Conservation (phyloP, 2,329 filamentous ascomycete genomes). For the Trichophyton verrucosum region DNA sequence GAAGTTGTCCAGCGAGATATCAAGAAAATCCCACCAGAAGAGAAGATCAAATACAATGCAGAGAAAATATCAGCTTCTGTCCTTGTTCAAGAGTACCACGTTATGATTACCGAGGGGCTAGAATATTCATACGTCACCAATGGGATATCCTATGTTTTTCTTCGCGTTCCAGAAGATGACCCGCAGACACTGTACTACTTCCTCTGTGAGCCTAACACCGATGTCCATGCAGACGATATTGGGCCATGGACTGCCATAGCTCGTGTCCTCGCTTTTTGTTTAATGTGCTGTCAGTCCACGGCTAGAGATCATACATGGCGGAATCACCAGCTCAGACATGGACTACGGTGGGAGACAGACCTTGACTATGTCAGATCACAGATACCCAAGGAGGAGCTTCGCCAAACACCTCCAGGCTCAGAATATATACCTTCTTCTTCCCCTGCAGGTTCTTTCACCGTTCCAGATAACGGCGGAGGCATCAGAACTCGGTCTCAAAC, state of each 20-base stretch:
- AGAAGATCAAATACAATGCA: slow-evolving; percentile 16
- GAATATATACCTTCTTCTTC: slow-evolving; percentile 17
- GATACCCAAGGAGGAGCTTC: slow-evolving; percentile 15
- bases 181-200: slow-evolving; percentile 19
- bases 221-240: slow-evolving; percentile 11
- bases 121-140: slow-evolving; percentile 9
- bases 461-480: slow-evolving; percentile 10
- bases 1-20: slow-evolving; percentile 7
- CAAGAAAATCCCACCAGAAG: slow-evolving; percentile 7
- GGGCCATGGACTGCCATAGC: slow-evolving; percentile 15
- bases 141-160: slow-evolving; percentile 7
- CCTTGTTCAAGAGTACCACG: slow-evolving; percentile 9
- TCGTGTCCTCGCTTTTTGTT: slow-evolving; percentile 15
- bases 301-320: slow-evolving; percentile 15
- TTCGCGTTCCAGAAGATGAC: slow-evolving; percentile 15
- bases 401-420: slow-evolving; percentile 12
- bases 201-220: slow-evolving; percentile 17
- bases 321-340: slow-evolving; percentile 11
- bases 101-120: slow-evolving; percentile 9
- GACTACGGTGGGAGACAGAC: slow-evolving; percentile 14
- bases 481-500: slow-evolving; percentile 13
- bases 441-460: slow-evolving; percentile 6
- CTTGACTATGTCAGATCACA: slow-evolving; percentile 15
- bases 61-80: slow-evolving; percentile 14
- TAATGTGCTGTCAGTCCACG: slow-evolving; percentile 15